Evolutionary conservation across 164 flowering plant genomes (phyloP), one percentile per base, ranked within the genome.

Genomic region (Magnolia sinica): DNA sequence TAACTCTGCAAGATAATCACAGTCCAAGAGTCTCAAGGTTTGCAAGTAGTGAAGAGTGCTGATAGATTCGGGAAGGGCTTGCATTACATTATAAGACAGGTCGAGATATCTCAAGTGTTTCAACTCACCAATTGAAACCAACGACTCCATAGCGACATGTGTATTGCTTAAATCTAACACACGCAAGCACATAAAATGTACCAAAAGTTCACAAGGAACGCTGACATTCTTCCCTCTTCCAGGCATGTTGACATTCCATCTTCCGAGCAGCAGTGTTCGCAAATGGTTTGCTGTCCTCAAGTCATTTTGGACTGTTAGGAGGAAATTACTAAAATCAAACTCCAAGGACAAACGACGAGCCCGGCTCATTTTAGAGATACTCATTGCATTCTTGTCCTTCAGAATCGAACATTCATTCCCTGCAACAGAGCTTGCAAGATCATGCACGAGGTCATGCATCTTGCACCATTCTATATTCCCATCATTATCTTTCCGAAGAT

Each of bases 401-500:
- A 55, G 11, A 73, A 7, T 27, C 24, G 24, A 65, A 45, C 75
- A 65, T 45, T 73, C 80, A 67, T 37, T 66, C 3, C 9, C 66
- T 20, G 73, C 7, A 55, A 68, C 64, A 8, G 63, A 58, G n/a
- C 16, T 5, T 18, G 77, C 77, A 14, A 76, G 58, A 74, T 78
- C 80, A 69, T 68, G 73, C 49, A 78, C 20, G 0, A 73, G 69
- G 23, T 74, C 76, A 67, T 73, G 80, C 73, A 78, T 74, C 61
- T 58, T 73, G 73, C 61, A 59, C 67, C 1, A 1, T 73, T 4
- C 23, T 58, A 45, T 61, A 58, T 49, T 71, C 16, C 69, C 78
- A 23, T 59, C 24, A 3, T 63, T 51, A 14, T 74, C 69, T 49
- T 55, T 61, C 31, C 24, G 9, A 1, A 11, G 20, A 45, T 68